Base-by-base conservation (phyloP, 78 protist species). In the Dictyostelium purpureum region DNA sequence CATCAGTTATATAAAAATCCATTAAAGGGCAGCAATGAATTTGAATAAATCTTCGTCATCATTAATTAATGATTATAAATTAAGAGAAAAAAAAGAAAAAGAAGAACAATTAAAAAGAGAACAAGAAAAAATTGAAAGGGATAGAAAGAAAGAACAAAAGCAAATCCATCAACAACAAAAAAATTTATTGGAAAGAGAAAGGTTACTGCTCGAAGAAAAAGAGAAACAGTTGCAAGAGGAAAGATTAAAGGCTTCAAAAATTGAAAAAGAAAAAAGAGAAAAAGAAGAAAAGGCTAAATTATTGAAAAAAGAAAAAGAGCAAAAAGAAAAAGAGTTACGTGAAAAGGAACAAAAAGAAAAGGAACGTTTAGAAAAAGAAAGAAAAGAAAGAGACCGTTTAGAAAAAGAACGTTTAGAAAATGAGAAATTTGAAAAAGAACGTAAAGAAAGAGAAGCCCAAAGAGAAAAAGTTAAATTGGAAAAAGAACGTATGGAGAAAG, bases 1-100 rank as follows among this genome's bases (percentile, higher is more conserved):
- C 6, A 24, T 7, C 54, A 14, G 7, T 11, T 49, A 49, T 49
- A 7, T 14, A 49, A 14, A 49, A 49, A 14, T 14, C 10, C n/a
- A 6, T 6, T 7, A 18, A 56, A 1, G 6, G 31, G n/a, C 10
- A 56, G 1, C 10, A 6, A 18, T 24, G 65, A 19, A 18, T 19
- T 19, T 6, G 33, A 40, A 21, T 40, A 40, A 69, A 1, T 38
- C 6, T 19, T 69, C 14, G 33, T 31, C 33, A 63, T 33, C 16
- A 63, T 69, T 40, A 69, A 69, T 31, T 40, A 18, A 2, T 28
- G 33, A 69, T 40, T 69, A 24, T 43, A 18, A 40, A 4, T 49
- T 40, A 69, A 69, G 76, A 73, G 63, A 73, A 73, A 24, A 35
- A 19, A 73, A 26, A 47, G 54, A 45, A 73, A 45, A 73, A 73